Evolutionary conservation across 169 alveolate genomes (phyloP), one percentile per base, ranked within the genome.

Genomic region (Amoebophrya sp.): DNA sequence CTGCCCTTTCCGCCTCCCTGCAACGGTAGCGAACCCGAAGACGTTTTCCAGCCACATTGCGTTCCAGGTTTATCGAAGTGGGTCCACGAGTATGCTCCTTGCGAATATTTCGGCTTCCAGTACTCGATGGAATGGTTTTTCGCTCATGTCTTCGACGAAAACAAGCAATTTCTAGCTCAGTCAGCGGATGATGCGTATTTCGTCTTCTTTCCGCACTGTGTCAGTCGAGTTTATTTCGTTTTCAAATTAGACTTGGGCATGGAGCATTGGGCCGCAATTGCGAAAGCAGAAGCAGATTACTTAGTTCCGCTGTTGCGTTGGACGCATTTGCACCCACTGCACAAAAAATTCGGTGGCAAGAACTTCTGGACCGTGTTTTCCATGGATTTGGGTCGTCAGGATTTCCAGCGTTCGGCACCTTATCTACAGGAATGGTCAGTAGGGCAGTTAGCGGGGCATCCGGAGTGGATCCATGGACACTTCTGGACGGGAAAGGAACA

Each of bases 51-150:
- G 83, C 83, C 83, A 6, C 83, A 65, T 36, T 65, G 83, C 83
- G 83, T 65, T 10, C 83, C 83, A 36, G 26, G 26, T 36, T 26
- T 65, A 10, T 6, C 33, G 3, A 65, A 65, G 2, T 65, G 83
- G 83, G 83, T 65, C 38, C 33, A 65, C 33, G 83, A 65, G 33
- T 65, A 65, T 36, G 83, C 83, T 29, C 83, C 83, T 6, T 65
- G 83, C 83, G 83, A 65, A 91, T 92, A 92, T 83, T 89, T 29
- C 38, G 94, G 94, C 26, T 93, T 90, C 89, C 94, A 93, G 76
- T 93, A 93, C 91, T 93, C 94, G 10, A 93, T 93, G 94, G 94
- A 93, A 92, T 93, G 94, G 94, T 93, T 78, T 90, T 93, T 93
- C 55, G 39, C 83, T 10, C 78, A 78, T 36, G 89, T 91, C 90